A percentile compares a stretch with the other conserved stretches of the same genome.
These are phyloP conservation scores for Pichia kluyveri DNA, from an alignment of 805 yeast genomes.

Conservation along the genomic window DNA sequence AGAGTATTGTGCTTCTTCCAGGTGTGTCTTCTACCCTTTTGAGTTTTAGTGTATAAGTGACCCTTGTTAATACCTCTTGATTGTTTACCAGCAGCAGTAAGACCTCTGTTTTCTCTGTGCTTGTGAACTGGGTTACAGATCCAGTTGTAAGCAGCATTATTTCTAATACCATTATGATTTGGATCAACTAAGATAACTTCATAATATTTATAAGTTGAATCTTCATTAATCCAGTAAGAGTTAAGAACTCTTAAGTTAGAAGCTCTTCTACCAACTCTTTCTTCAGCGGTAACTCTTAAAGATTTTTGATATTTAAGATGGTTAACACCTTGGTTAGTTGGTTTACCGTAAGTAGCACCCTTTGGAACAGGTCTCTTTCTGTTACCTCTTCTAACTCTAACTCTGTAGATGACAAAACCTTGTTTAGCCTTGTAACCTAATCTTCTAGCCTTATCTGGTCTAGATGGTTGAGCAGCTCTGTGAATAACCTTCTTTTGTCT, in stretches of 20 bases:
- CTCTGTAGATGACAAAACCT: constrained; percentile 97
- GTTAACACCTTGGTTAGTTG: constrained; percentile 99
- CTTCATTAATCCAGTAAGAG: constrained; percentile 99
- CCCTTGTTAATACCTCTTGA: constrained; percentile 99
- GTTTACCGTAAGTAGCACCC: constrained; percentile 99
- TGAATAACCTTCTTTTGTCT: constrained; percentile 97
- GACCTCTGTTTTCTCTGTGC: constrained; percentile 99
- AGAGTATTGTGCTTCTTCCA: constrained; percentile 99
- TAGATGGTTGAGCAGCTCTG: constrained; percentile 97
- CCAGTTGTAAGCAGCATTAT: constrained; percentile 99
- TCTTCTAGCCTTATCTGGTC: constrained; percentile 99
- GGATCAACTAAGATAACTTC: constrained; percentile 98
- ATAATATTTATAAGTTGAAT: constrained; percentile 98
- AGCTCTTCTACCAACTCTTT: constrained; percentile 98
- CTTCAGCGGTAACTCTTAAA: constrained; percentile 97
- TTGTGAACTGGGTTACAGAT: constrained; percentile 99
- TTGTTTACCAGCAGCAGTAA: constrained; percentile 96
- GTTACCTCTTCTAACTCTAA: constrained; percentile 99
- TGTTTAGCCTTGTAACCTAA: constrained; percentile 99
- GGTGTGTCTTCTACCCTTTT: constrained; percentile 98
- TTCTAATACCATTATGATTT: constrained; percentile 96
- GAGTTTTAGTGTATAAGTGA: constrained; percentile 97
- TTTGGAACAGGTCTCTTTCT: constrained; percentile 99
- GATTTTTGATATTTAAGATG: constrained; percentile 99
- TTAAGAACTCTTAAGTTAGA: constrained; percentile 98